phyloP scores from a whole-genome alignment of 148 eudicot species.

The Fagopyrum homotropicum region DNA sequence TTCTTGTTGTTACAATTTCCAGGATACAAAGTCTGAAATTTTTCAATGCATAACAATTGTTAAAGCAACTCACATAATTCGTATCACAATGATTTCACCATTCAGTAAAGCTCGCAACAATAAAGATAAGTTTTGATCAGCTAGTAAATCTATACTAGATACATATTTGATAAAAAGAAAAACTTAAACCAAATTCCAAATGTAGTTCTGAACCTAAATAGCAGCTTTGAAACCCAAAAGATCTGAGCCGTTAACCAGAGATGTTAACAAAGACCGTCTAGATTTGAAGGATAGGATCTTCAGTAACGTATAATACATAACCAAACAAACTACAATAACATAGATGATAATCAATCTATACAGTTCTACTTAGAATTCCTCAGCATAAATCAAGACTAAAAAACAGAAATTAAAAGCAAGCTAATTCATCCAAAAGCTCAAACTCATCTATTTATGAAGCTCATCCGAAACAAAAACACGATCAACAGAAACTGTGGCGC shows the following conservation, averaged over 20 bases:
- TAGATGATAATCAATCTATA: no score
- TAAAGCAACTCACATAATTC: neutral
- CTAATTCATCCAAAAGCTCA: neutral
- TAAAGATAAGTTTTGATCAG: neutral
- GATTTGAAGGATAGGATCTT: no score
- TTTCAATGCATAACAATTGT: neutral
- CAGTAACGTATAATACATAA: no score
- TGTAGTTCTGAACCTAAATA: neutral
- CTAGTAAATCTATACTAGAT: neutral
- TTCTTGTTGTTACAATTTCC: slow-evolving; percentile 44
- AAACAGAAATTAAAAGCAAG: neutral
- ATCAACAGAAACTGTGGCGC: neutral
- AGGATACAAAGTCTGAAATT: slow-evolving; percentile 43
- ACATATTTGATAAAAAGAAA: neutral
- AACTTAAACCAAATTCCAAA: neutral
- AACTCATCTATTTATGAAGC: neutral
- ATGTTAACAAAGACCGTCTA: no score
- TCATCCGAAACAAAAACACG: neutral
- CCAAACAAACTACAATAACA: no score
- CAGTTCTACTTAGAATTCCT: no score
- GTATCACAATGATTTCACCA: neutral
- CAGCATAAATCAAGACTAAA: neutral
- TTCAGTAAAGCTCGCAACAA: no score
- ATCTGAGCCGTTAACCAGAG: neutral
- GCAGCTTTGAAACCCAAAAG: neutral